Evolutionary conservation across 106 monocot genomes (phyloP), one percentile per base, ranked within the genome.

Genomic region (Dioscorea dumetorum): DNA sequence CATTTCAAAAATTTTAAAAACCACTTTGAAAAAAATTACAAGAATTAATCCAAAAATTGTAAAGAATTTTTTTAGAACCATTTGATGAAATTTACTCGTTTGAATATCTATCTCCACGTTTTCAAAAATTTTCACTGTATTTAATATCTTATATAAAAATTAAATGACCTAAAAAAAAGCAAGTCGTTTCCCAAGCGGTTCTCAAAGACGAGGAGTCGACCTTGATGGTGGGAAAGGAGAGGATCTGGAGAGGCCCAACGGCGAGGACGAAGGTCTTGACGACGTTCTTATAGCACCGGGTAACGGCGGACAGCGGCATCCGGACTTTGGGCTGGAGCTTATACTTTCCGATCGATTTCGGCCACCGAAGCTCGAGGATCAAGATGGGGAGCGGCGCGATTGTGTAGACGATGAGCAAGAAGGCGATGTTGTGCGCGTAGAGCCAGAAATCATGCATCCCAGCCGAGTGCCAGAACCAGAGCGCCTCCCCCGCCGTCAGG

Each of bases 261-360:
- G 54, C 50, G 72, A 62, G 20, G 63, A 72, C 31, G 72, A 72
- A 71, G 48, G 70, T 60, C 19, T 10, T 8, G 49, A 61, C 21
- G 70, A 71, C 70, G 49, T 61, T 12, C 60, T 49, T 49, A 60
- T 71, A 71, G 70, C 60, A 61, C 11, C 50, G 12, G 70, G 49
- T 14, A 19, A 61, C 49, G 48, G 12, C 49, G 49, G 70, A 14
- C 49, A 49, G 6, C 5, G 61, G 1, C 16, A 48, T 2, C 9
- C 50, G 60, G 70, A 61, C 49, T 24, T 60, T 71, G 61, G 70
- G 70, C 61, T 71, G 70, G 59, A 71, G 60, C 70, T 71, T 71
- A 60, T 71, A 61, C 4, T 28, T 48, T 6, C 13, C 21, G 61
- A 71, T 23, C 60, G 50, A 16, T 16, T 49, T 50, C 14, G 70